Conservation (phyloP, 2,329 filamentous ascomycete species). For the Hawksworthiomyces lignivorus region DNA sequence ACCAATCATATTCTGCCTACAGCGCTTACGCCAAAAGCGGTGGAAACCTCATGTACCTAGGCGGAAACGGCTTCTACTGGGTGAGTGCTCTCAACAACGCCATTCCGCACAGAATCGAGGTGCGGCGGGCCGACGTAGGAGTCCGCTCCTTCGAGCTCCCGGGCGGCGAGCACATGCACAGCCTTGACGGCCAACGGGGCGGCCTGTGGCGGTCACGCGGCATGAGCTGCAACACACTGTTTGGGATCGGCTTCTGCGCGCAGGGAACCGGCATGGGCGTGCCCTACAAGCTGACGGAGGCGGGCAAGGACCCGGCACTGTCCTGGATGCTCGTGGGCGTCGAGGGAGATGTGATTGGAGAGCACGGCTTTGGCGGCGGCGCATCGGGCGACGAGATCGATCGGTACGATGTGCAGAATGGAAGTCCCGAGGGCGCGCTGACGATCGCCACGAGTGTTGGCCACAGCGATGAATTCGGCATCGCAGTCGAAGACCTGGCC, state of each 20-base stretch:
- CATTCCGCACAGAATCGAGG: constrained; percentile 24
- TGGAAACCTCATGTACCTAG: constrained; percentile 29
- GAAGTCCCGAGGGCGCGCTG: constrained; percentile 21
- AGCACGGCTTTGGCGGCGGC: constrained; percentile 24
- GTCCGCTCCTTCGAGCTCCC: constrained; percentile 22
- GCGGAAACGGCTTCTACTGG: constrained; percentile 31
- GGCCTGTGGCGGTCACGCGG: constrained; percentile 26
- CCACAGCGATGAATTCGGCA: constrained; percentile 18
- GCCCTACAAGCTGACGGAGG: constrained; percentile 14
- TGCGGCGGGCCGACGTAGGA: constrained; percentile 26
- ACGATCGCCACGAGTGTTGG: constrained; percentile 21
- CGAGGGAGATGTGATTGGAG: constrained; percentile 13
- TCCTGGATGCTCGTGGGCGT: constrained; percentile 13
- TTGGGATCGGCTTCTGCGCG: constrained; percentile 23
- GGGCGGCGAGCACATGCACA: constrained; percentile 22
- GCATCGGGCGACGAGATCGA: constrained; percentile 30
- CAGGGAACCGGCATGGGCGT: constrained; percentile 22
- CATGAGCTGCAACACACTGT: constrained; percentile 23
- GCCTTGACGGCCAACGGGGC: constrained; percentile 22
- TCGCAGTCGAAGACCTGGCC: constrained; percentile 16
- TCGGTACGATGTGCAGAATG: constrained; percentile 22
- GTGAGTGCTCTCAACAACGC: constrained; percentile 17
- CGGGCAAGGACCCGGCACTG: constrained; percentile 3
- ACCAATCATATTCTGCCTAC: constrained; percentile 22
- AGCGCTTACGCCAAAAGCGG: constrained; percentile 21